Conservation (phyloP, 768 basidiomycete species). For the Boletus pseudo-olivaceus region DNA sequence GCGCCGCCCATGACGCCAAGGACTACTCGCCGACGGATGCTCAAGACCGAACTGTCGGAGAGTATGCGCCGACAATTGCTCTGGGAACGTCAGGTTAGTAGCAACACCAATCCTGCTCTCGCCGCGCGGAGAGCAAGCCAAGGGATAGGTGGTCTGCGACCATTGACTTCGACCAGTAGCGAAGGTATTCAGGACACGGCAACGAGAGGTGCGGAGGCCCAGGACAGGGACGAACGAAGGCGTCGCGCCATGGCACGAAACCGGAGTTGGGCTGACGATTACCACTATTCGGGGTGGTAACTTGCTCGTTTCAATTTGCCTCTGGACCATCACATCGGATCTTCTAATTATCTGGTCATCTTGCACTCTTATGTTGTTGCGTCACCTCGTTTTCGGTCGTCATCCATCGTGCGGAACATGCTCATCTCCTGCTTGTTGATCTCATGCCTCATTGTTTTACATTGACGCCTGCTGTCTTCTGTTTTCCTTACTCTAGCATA, state of each 20-base stretch:
- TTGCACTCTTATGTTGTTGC: slow-evolving; percentile 19
- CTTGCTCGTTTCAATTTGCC: background rate
- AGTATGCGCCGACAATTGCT: slow-evolving; percentile 75
- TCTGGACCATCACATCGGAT: slow-evolving; percentile 16
- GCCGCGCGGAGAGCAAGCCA: slow-evolving; percentile 29
- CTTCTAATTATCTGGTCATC: slow-evolving; percentile 23
- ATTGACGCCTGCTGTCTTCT: slow-evolving; percentile 11
- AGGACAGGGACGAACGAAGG: slow-evolving; percentile 40
- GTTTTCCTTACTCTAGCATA: slow-evolving; percentile 17
- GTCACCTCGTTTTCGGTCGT: slow-evolving; percentile 16
- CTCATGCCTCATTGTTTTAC: slow-evolving; percentile 7
- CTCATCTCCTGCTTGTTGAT: slow-evolving; percentile 18
- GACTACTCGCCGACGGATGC: slow-evolving; percentile 81
- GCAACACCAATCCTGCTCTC: slow-evolving; percentile 43
- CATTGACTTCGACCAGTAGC: slow-evolving; percentile 32
- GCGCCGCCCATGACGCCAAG: slow-evolving; percentile 74
- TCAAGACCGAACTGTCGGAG: slow-evolving; percentile 82
- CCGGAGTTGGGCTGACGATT: slow-evolving; percentile 67
- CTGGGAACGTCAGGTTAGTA: slow-evolving; percentile 73
- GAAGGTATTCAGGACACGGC: slow-evolving; percentile 13
- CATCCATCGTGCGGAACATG: slow-evolving; percentile 17
- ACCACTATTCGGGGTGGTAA: slow-evolving; percentile 64
- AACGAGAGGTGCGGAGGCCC: slow-evolving; percentile 20
- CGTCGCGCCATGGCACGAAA: slow-evolving; percentile 53
- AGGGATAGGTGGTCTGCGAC: slow-evolving; percentile 31